Percentiles rank a stretch among this genome's conserved stretches.
Evolutionary conservation across 805 yeast genomes (phyloP).

Genomic region (Clavispora fructus): DNA sequence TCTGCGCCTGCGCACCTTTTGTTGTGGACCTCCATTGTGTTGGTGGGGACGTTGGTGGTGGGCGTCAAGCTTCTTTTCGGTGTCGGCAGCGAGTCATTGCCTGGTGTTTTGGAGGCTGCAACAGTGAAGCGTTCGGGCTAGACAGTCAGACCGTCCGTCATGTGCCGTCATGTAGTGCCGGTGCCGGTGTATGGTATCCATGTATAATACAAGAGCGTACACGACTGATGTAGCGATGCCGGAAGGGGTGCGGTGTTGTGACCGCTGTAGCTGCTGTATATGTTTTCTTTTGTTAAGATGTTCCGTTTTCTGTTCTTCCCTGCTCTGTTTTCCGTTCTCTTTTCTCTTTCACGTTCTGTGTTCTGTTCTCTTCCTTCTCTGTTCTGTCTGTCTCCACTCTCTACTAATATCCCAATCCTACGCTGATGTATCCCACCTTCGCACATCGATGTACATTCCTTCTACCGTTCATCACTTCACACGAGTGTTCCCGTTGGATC

Average conservation of each 20-base stretch:
- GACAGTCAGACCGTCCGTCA: neutral
- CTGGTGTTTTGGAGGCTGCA: conserved; percentile 64
- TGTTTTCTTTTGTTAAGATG: too few species aligned
- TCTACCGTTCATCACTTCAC: too few species aligned
- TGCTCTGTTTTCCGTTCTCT: too few species aligned
- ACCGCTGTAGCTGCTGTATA: neutral
- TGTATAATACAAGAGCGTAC: neutral
- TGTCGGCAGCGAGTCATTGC: conserved; percentile 58
- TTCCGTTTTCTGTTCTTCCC: too few species aligned
- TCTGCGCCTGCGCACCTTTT: conserved; percentile 62
- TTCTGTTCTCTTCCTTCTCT: too few species aligned
- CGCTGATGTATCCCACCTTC: too few species aligned
- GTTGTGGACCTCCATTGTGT: conserved; percentile 57
- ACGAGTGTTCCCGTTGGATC: too few species aligned
- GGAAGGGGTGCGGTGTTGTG: too few species aligned
- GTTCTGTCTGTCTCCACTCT: too few species aligned
- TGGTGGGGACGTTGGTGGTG: conserved; percentile 40
- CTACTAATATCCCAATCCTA: too few species aligned
- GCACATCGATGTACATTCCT: too few species aligned
- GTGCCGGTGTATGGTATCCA: neutral
- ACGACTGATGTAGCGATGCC: neutral
- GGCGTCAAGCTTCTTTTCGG: conserved; percentile 50
- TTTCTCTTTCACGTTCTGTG: too few species aligned
- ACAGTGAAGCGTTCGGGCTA: conserved; percentile 24
- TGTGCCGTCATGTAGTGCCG: neutral